Base-by-base conservation (phyloP, 768 basidiomycete genomes). In the Leccinum aurantiacum region DNA sequence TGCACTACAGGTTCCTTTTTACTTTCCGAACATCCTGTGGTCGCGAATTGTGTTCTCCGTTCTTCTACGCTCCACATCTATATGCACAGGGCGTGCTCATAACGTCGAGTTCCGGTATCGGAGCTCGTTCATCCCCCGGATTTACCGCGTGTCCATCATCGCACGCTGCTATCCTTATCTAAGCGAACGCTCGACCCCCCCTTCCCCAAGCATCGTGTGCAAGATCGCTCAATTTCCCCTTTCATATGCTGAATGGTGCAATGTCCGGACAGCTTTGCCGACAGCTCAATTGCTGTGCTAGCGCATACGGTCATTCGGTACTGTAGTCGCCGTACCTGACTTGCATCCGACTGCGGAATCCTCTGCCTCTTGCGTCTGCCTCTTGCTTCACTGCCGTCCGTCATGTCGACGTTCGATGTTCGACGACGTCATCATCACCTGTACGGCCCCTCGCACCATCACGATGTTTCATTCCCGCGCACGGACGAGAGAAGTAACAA, bases 391-490 rank as follows among this genome's bases (percentile, higher is more conserved):
- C 37, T 51, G 53, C 60, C 50, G 60, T 19, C 19, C 19, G 41
- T 46, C n/a, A 10, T 46, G 19, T 46, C 19, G 11, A 6, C 19
- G 11, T 46, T 46, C 44, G 19, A 19, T 1, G 19, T 46, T 62
- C 57, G 53, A 60, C 53, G 54, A 65, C 67, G 67, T 70, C 71
- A 69, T 70, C 66, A 59, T 58, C 53, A 57, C 60, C 62, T 66
- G 52, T 64, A 46, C 37, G 67, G 19, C 44, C 44, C 53, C 35
- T 55, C 57, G 29, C 54, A 56, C 17, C 25, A 37, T 31, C 66
- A 66, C 63, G 66, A 49, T 70, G 61, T 57, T 68, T 71, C 68
- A 68, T 72, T 71, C 71, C 70, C 71, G 70, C 67, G 65, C 63
- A 54, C 27, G 60, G 62, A 53, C 56, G 62, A 56, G 56, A 61